Evolutionary conservation across 148 eudicot genomes (phyloP).

Genomic region (Dianthus caryophyllus): DNA sequence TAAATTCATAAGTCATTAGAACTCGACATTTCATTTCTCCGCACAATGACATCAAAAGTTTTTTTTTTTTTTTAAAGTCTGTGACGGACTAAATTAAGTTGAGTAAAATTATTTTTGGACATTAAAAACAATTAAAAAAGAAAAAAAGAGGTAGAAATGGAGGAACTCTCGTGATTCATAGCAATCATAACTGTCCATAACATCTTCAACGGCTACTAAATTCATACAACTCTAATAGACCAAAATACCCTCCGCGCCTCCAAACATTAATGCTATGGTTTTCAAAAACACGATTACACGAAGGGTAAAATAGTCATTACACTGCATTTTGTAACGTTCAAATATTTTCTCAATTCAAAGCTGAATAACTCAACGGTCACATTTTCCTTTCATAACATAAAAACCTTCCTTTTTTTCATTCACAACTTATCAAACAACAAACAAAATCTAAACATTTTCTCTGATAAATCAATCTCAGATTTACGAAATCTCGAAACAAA

Average conservation of each 20-base stretch:
- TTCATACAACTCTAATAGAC: neutral
- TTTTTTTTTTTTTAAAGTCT: too few species aligned
- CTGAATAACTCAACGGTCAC: slow-evolving; percentile 25
- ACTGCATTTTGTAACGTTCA: slow-evolving; percentile 7
- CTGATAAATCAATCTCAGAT: slow-evolving; percentile 12
- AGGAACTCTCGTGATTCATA: too few species aligned
- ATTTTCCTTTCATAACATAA: slow-evolving; percentile 18
- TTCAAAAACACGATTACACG: neutral
- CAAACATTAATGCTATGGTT: neutral
- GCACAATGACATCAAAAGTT: too few species aligned
- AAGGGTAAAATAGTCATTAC: slow-evolving; percentile 3
- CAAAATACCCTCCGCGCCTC: slow-evolving; percentile 12
- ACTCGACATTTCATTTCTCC: too few species aligned
- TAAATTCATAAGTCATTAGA: too few species aligned
- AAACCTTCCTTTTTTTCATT: slow-evolving; percentile 11
- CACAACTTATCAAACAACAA: neutral
- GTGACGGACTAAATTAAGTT: too few species aligned
- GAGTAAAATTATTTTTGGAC: too few species aligned
- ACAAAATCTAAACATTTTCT: slow-evolving; percentile 2
- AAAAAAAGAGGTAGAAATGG: too few species aligned
- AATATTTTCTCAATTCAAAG: neutral
- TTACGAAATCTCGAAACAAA: neutral
- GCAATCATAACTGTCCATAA: neutral
- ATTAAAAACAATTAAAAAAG: too few species aligned
- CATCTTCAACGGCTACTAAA: slow-evolving; percentile 21